These are phyloP conservation scores for Pleurotus tuoliensis DNA, from an alignment of 768 basidiomycete species.

Conservation along the genomic window DNA sequence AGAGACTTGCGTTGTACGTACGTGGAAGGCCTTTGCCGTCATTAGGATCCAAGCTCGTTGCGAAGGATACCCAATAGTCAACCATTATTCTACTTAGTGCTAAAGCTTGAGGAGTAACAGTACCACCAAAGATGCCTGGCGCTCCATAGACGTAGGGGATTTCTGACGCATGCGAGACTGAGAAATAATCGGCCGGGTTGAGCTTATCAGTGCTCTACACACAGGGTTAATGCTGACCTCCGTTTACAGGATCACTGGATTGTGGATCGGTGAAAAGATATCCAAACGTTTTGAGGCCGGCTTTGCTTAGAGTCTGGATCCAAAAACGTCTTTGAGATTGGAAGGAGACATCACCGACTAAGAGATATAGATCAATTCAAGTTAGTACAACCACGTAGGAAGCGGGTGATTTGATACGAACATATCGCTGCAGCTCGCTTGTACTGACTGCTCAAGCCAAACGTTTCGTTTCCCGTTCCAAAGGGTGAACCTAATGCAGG, in stretches of 20 bases:
- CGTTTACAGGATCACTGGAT: constrained; percentile 18
- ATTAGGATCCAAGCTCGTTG: constrained; percentile 34
- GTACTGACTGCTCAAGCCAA: constrained; percentile 30
- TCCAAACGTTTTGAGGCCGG: constrained; percentile 34
- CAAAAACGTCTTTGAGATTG: constrained; percentile 33
- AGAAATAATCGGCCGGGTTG: neutral
- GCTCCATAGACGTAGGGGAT: constrained; percentile 31
- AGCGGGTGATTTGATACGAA: neutral
- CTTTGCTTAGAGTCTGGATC: constrained; percentile 33
- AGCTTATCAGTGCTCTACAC: neutral
- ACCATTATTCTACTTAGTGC: constrained; percentile 30
- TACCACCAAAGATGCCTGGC: constrained; percentile 11
- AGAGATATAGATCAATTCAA: neutral
- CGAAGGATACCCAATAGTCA: constrained; percentile 42
- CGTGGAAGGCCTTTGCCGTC: constrained; percentile 28
- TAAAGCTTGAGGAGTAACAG: constrained; percentile 17
- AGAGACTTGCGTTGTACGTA: constrained; percentile 15
- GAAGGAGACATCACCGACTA: constrained; percentile 37
- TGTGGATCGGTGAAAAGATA: constrained; percentile 42
- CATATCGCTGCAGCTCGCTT: constrained; percentile 26
- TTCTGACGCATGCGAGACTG: constrained; percentile 31
- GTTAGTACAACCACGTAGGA: neutral
- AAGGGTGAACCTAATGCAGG: constrained; percentile 43
- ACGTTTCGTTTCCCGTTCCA: constrained; percentile 40
- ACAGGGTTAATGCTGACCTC: constrained; percentile 20